phyloP scores from a whole-genome alignment of 768 basidiomycete species.

The Candolleomyces eurysporus region DNA sequence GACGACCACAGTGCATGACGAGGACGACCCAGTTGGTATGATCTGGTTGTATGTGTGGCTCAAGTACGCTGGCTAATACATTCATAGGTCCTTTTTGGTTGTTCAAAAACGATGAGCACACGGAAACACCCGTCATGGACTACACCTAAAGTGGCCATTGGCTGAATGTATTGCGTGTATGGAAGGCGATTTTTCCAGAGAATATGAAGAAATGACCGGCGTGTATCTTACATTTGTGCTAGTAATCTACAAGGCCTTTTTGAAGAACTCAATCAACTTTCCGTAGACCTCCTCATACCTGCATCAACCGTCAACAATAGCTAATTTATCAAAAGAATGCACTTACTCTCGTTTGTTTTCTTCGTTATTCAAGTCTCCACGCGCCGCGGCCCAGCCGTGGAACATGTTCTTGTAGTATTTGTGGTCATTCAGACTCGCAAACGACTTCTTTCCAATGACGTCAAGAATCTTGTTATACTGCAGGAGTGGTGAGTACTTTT shows the following conservation, averaged over 20 bases:
- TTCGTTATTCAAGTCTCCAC: constrained; percentile 51
- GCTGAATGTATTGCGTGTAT: background rate
- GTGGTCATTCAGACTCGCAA: constrained; percentile 46
- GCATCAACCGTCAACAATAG: background rate
- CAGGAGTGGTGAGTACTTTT: background rate
- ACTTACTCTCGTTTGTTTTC: constrained; percentile 57
- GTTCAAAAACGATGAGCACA: constrained; percentile 52
- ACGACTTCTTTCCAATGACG: constrained; percentile 47
- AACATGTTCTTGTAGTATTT: constrained; percentile 52
- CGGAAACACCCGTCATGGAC: constrained; percentile 35
- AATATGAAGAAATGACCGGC: background rate
- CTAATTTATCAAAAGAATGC: background rate
- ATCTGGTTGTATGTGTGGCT: background rate
- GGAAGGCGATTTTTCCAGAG: background rate
- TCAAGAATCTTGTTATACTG: constrained; percentile 52
- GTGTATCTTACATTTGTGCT: background rate
- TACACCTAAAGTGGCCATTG: constrained; percentile 8
- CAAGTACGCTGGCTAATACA: background rate
- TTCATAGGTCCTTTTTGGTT: constrained; percentile 68
- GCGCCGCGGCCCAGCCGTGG: constrained; percentile 66
- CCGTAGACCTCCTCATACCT: constrained; percentile 57
- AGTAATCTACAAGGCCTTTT: constrained; percentile 24
- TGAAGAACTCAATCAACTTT: constrained; percentile 49
- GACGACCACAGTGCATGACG: constrained; percentile 59
- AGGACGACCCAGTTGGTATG: constrained; percentile 66